phyloP scores from a whole-genome alignment of 192 early-diverging fungal genomes.

The Podila minutissima region DNA sequence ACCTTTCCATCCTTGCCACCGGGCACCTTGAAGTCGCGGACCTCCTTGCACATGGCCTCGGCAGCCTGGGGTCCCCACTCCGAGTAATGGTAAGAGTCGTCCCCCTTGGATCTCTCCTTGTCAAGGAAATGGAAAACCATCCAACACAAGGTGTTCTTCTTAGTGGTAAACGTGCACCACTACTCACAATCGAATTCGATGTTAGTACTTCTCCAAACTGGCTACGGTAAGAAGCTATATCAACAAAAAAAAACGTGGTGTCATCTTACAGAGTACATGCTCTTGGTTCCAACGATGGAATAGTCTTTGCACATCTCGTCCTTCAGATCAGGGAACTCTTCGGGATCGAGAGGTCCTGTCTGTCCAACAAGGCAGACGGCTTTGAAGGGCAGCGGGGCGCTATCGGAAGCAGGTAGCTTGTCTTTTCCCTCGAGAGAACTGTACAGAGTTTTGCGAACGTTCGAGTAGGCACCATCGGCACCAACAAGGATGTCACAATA shows the following conservation, averaged over 20 bases:
- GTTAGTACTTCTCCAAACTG: too few species aligned
- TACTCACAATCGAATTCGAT: neutral
- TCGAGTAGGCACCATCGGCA: constrained; percentile 7
- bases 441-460: constrained; percentile 14
- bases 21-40: neutral
- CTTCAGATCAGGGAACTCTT: constrained; percentile 8
- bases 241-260: too few species aligned
- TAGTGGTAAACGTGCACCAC: constrained; percentile 1
- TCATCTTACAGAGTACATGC: constrained; percentile 14
- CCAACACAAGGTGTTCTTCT: constrained; percentile 1
- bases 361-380: constrained; percentile 11
- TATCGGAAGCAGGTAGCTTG: constrained; percentile 1
- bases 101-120: neutral
- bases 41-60: constrained; percentile 4
- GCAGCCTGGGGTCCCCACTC: constrained; percentile 12
- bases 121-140: neutral
- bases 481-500: constrained; percentile 16
- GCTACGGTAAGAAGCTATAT: too few species aligned
- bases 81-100: neutral
- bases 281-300: constrained; percentile 5
- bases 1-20: neutral
- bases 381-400: neutral
- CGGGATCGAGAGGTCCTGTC: constrained; percentile 6
- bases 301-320: neutral
- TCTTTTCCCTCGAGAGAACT: neutral